These are phyloP conservation scores for Hypomontagnella monticulosa DNA, from an alignment of 495 filamentous ascomycete genomes.

Conservation along the genomic window DNA sequence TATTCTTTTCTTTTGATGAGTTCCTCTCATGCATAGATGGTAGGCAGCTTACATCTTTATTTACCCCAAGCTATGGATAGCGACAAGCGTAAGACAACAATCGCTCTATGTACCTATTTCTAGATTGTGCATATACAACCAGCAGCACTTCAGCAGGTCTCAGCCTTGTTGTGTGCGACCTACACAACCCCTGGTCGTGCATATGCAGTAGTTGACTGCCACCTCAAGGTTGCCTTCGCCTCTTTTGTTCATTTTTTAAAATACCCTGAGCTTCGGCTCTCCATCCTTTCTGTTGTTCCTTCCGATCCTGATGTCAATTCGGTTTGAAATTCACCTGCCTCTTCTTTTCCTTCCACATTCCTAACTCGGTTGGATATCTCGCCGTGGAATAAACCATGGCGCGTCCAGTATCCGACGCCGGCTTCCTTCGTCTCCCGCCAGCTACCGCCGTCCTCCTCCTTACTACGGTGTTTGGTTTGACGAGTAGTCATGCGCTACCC, in stretches of 20 bases:
- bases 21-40: not conserved
- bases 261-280: conserved; percentile 25
- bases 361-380: conserved; percentile 22
- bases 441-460: conserved; percentile 54
- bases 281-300: conserved; percentile 30
- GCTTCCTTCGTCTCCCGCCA: conserved; percentile 54
- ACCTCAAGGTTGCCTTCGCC: conserved; percentile 32
- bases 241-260: conserved; percentile 29
- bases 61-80: conserved; percentile 27
- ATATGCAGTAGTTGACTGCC: conserved; percentile 38
- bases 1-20: not conserved
- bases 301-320: conserved; percentile 40
- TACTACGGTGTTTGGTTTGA: conserved; percentile 46
- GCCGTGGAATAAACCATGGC: conserved; percentile 44
- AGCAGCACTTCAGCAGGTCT: conserved; percentile 33
- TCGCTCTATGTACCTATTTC: conserved; percentile 35
- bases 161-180: conserved; percentile 42
- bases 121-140: conserved; percentile 24
- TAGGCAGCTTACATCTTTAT: conserved; percentile 5
- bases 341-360: conserved; percentile 5
- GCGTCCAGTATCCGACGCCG: conserved; percentile 40
- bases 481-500: conserved; percentile 50
- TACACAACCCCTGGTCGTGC: conserved; percentile 25
- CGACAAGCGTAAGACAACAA: conserved; percentile 32
- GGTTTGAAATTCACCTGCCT: conserved; percentile 11